phyloP scores from a whole-genome alignment of 2,329 filamentous ascomycete genomes.

The Rhexocercosporidium sp. region DNA sequence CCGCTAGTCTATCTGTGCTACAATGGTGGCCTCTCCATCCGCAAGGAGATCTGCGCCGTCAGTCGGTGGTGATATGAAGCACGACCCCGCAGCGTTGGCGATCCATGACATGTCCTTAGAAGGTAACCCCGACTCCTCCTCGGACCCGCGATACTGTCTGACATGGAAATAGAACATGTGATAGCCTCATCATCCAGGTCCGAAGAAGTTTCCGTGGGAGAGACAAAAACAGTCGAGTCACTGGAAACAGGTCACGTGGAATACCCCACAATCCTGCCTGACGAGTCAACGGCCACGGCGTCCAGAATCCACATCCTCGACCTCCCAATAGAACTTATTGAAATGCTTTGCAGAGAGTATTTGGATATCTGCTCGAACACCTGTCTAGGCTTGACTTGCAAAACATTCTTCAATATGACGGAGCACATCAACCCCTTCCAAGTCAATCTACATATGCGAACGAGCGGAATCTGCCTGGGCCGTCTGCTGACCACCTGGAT shows the following conservation, averaged over 20 bases:
- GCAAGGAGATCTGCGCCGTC: neutral
- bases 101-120: neutral
- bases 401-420: conserved; percentile 17
- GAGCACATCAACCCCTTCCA: conserved; percentile 15
- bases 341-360: conserved; percentile 13
- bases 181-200: neutral
- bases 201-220: neutral
- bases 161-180: neutral
- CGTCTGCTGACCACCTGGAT: conserved; percentile 22
- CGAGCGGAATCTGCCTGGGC: conserved; percentile 11
- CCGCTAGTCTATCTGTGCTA: too few relatives aligned
- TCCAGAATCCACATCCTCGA: conserved; percentile 12
- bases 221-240: neutral
- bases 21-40: neutral
- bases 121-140: neutral
- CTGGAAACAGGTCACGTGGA: neutral
- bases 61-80: neutral
- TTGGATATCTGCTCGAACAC: conserved; percentile 16
- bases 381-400: conserved; percentile 18
- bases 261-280: neutral
- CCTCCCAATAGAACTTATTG: conserved; percentile 19
- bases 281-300: neutral
- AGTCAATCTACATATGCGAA: conserved; percentile 19
- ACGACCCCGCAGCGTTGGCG: neutral
- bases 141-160: neutral